Evolutionary conservation across 108 stramenopile species (phyloP), one percentile per base, ranked within the genome.

Genomic region (Nitzschia sp.): DNA sequence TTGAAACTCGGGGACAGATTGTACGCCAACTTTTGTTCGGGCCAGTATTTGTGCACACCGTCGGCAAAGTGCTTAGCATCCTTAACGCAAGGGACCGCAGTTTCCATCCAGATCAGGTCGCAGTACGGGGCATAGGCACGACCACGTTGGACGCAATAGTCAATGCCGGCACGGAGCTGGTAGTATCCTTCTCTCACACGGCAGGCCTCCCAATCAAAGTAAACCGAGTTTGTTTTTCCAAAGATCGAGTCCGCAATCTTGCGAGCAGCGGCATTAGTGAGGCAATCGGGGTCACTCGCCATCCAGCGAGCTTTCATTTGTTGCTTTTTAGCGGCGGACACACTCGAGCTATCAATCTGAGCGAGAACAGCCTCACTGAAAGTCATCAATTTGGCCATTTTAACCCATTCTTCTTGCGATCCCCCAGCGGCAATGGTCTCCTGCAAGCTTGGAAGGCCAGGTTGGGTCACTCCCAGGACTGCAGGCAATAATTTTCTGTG

Each of bases 101-200:
- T 97, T 76, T 98, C 97, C 96, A 96, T 96, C 97, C 97, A 98
- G 69, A 98, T 91, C 38, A 97, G 75, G 69, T 98, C 97, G 27
- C 85, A 84, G 64, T 93, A 85, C 30, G 88, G 90, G 36, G 95
- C 87, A 64, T 95, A 96, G n/a, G 97, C 97, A 18, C 83, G 64
- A 59, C 85, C 96, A 59, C 96, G 86, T 57, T 94, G 89, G 59
- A 96, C 79, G 76, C 95, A 96, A 68, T 95, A 96, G 58, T 95
- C 94, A 64, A 95, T 96, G 19, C 96, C 95, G 1, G 95, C 78
- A 34, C 85, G 81, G 54, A 95, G 72, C 36, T 85, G 92, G 79
- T 95, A 98, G 78, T 97, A 98, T 24, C 97, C 97, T 77, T 98
- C 97, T 18, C 95, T 87, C 54, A 94, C 92, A 53, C 96, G 93